Evolutionary conservation across 2,329 filamentous ascomycete species (phyloP).

Genomic region (Ilyonectria mors-panacis): DNA sequence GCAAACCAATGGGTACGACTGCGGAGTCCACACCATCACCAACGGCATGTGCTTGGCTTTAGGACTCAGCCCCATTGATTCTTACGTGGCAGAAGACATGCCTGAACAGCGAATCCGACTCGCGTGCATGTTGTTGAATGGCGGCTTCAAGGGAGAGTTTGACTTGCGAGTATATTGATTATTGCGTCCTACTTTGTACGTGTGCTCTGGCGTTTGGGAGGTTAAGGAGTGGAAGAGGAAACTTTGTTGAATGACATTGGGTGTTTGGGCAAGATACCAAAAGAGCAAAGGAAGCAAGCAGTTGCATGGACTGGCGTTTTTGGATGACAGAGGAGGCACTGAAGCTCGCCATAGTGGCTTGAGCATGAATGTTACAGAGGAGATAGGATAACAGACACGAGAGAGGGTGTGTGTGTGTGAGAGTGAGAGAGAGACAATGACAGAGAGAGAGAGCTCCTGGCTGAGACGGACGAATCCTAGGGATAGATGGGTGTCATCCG

Average conservation of each 20-base stretch:
- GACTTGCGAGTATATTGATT: constrained; percentile 58
- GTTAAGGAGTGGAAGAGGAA: constrained; percentile 25
- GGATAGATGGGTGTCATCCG: neutral
- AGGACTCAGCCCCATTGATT: constrained; percentile 65
- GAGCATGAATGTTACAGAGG: constrained; percentile 25
- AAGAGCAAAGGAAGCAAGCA: constrained; percentile 24
- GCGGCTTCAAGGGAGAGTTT: constrained; percentile 76
- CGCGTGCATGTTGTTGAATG: constrained; percentile 76
- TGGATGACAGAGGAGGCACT: constrained; percentile 27
- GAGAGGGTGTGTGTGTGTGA: neutral
- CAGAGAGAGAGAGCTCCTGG: neutral
- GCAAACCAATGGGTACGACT: constrained; percentile 80
- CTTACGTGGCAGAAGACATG: constrained; percentile 69
- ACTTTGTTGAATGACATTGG: constrained; percentile 33
- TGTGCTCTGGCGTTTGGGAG: constrained; percentile 39
- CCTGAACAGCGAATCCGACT: constrained; percentile 72
- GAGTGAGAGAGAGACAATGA: too few species aligned
- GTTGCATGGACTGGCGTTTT: constrained; percentile 42
- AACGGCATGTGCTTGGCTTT: constrained; percentile 77
- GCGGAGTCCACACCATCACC: constrained; percentile 82
- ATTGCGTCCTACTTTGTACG: constrained; percentile 29
- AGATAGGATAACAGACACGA: neutral
- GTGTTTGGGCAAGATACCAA: constrained; percentile 46
- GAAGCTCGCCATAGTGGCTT: constrained; percentile 31
- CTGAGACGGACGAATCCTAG: neutral